These are phyloP conservation scores for Mrakia frigida DNA, from an alignment of 768 basidiomycete species.

Conservation along the genomic window DNA sequence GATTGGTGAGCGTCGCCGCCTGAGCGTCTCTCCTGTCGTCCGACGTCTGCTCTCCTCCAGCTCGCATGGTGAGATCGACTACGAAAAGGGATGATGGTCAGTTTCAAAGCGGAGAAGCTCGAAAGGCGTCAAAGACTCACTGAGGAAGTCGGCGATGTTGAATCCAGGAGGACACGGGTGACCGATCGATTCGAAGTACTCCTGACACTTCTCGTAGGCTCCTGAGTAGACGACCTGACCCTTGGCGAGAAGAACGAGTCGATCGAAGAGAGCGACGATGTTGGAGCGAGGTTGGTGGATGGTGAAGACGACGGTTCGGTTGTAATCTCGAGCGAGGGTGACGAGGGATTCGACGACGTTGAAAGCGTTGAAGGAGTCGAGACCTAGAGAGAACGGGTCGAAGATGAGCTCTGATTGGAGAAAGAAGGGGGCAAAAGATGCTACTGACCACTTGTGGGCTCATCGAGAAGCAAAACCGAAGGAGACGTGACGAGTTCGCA, in stretches of 20 bases:
- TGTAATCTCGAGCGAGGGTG: slow-evolving; percentile 77
- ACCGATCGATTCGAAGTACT: slow-evolving; percentile 73
- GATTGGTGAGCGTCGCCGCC: slow-evolving; percentile 47
- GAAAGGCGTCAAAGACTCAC: slow-evolving; percentile 51
- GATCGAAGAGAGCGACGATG: slow-evolving; percentile 92
- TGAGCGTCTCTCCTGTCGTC: slow-evolving; percentile 42
- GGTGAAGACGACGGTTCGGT: slow-evolving; percentile 92
- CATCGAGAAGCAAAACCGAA: slow-evolving; percentile 91
- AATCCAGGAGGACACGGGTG: slow-evolving; percentile 85
- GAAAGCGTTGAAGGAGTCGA: slow-evolving; percentile 91
- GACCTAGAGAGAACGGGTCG: slow-evolving; percentile 51
- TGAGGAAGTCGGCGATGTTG: slow-evolving; percentile 94
- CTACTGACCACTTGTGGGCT: slow-evolving; percentile 82
- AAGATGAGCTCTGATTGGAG: slow-evolving; percentile 21
- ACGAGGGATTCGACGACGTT: slow-evolving; percentile 88
- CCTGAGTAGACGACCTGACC: slow-evolving; percentile 85
- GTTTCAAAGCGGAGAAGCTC: neutral
- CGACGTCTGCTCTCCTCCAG: slow-evolving; percentile 44
- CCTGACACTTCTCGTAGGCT: slow-evolving; percentile 65
- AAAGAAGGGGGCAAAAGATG: slow-evolving; percentile 6
- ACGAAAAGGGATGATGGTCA: neutral
- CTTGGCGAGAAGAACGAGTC: slow-evolving; percentile 74
- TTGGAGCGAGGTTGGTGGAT: slow-evolving; percentile 98
- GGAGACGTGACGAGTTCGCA: slow-evolving; percentile 97
- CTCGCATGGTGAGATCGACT: slow-evolving; percentile 68